A percentile compares a stretch with the other conserved stretches of the same genome.
Conservation (phyloP, 192 early-diverging fungal genomes). For the Coemansia sp. region DNA sequence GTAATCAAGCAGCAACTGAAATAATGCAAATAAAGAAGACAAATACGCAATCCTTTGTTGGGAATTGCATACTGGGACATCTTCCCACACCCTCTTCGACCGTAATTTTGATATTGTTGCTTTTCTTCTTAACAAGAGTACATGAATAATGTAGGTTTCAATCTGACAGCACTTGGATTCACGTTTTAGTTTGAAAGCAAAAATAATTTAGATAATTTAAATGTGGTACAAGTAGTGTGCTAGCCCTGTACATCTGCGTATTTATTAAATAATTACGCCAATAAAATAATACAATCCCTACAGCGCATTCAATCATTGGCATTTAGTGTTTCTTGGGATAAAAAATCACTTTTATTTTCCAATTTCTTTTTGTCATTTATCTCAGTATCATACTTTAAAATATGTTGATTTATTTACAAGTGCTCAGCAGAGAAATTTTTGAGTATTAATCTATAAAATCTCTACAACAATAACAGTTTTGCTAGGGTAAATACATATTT, state of each 20-base stretch:
- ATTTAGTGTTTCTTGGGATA: not conserved
- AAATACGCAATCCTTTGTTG: no score
- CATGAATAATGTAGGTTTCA: no score
- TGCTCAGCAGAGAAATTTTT: not conserved
- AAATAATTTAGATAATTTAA: not conserved
- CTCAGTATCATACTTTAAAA: not conserved
- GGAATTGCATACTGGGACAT: no score
- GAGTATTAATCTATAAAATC: not conserved
- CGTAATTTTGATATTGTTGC: no score
- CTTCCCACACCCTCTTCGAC: no score
- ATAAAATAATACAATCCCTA: not conserved
- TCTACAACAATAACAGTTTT: not conserved
- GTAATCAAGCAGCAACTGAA: no score
- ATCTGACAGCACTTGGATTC: no score
- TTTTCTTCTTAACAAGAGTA: no score
- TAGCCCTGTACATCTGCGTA: not conserved
- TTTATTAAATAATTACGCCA: not conserved
- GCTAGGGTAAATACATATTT: constrained; percentile 5
- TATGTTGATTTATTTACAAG: not conserved
- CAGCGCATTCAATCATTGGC: not conserved
- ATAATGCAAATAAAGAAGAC: no score
- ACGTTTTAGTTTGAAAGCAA: no score
- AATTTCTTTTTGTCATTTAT: not conserved
- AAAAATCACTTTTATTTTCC: not conserved
- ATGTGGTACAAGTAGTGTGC: not conserved